Evolutionary conservation across 1,284 basidiomycete species (phyloP).

Genomic region (Mycosarcoma maydis): DNA sequence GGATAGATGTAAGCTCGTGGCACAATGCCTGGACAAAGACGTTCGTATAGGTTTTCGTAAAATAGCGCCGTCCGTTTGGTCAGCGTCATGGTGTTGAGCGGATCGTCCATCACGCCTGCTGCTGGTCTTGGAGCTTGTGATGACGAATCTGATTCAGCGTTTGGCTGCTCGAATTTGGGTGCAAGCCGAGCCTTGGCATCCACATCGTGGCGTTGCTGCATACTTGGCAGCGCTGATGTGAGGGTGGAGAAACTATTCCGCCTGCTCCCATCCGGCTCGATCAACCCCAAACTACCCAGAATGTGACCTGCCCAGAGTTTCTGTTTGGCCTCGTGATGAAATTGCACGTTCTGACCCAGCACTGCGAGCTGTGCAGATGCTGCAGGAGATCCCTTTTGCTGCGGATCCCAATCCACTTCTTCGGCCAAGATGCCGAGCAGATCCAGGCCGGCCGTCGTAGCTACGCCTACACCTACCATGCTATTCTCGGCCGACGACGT

Average conservation of each 20-base stretch:
- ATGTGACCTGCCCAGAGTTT: constrained; percentile 39
- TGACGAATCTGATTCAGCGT: not conserved
- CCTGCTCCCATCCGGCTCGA: constrained; percentile 13
- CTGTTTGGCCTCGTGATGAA: constrained; percentile 28
- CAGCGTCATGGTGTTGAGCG: constrained; percentile 49
- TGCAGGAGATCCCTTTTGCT: constrained; percentile 15
- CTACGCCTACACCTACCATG: constrained; percentile 7
- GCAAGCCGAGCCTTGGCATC: not conserved
- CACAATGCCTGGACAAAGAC: constrained; percentile 49
- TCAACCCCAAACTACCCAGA: constrained; percentile 26
- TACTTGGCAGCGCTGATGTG: not conserved
- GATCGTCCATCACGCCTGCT: constrained; percentile 4
- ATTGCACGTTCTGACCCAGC: constrained; percentile 18
- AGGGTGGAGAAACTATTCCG: constrained; percentile 13
- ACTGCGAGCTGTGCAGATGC: constrained; percentile 12
- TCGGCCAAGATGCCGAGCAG: constrained; percentile 32
- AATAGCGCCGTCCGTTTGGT: constrained; percentile 55
- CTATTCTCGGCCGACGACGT: constrained; percentile 6
- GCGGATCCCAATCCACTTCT: constrained; percentile 42
- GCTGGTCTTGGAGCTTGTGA: not conserved
- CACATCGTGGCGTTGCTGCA: no score
- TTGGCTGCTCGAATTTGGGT: not conserved
- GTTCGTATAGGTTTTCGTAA: constrained; percentile 58
- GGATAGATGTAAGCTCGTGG: constrained; percentile 49
- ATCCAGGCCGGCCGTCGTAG: constrained; percentile 30